Evolutionary conservation across 805 yeast species (phyloP), one percentile per base, ranked within the genome.

Genomic region (Pichia cephalocereana): DNA sequence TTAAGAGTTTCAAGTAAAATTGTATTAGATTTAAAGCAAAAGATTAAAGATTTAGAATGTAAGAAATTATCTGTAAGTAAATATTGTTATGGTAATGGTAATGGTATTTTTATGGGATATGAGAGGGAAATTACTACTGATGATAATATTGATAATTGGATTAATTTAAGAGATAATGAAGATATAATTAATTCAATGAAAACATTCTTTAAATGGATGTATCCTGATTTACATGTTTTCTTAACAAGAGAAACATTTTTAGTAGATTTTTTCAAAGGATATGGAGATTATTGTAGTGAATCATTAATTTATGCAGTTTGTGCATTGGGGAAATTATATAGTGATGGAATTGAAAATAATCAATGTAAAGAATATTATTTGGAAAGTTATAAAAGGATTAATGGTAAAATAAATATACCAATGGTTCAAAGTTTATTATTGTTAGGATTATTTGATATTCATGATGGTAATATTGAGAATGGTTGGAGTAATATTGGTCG

Each of bases 161-260:
- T 3, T 30, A 30, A 7, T 6, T 15, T 67, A 45, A 72, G 68
- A 51, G 66, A 62, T 44, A 69, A 65, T 51, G 45, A 51, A 4
- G 44, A 36, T 6, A 50, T 59, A 3, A 41, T 57, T 1, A 52
- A 51, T 12, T 53, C 54, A 28, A 52, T 59, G 32, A 56, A 56
- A 30, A 31, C 50, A 58, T 60, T 80, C 58, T 80, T 79, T 59
- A 72, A 71, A n/a, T 79, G 83, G 81, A 74, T 77, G 51, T 80
- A 80, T 53, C 85, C 85, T 4, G 85, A 80, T 52, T 72, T 77
- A 53, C 77, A 77, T 55, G 71, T 76, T 66, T 80, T 79, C 54
- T 70, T 80, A n/a, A 80, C 76, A 56, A 65, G 86, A 50, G 86
- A 80, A 53, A 77, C 82, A 15, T 80, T 80, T 55, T 62, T 80